Base-by-base conservation (phyloP, 306 rosid genomes). In the Fagus crenata region DNA sequence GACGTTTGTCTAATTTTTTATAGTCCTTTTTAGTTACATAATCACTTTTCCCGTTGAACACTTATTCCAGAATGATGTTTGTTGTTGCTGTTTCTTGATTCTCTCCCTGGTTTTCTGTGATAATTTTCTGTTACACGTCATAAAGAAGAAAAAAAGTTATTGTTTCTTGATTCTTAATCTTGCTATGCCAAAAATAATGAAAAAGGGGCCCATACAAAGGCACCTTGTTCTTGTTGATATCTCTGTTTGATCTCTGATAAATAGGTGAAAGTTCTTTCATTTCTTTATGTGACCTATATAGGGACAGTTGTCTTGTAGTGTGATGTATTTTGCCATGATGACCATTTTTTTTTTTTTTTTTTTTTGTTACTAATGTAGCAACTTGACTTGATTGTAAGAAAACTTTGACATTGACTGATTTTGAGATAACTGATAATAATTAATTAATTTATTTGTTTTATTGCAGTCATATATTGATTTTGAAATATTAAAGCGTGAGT, bases 381-480 rank as follows among this genome's bases (percentile, higher is more conserved):
- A 22, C 28, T 22, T 22, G 28, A 22, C 28, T 22, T 22, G 28
- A 22, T 22, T 22, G 28, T 22, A 22, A 22, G 28, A 22, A 22
- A 22, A 0, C 28, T 22, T 22, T 22, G 28, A 22, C 28, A 22
- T 22, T 22, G 28, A 22, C 28, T 22, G 28, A 7, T 56, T 18
- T 56, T 18, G 63, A n/a, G 63, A 59, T 31, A n/a, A 59, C 40
- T 17, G 4, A 36, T 67, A 67, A 4, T 6, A 3, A 11, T 74
- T n/a, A 6, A 36, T 37, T 61, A 61, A 43, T 87, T 22, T 22
- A 22, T 77, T 60, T 22, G 58, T 75, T 31, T 68, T 22, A 72
- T 73, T 49, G 75, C 78, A 94, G 97, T 94, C 97, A 53, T 94
- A 85, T 75, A 89, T 94, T 28, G 97, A 94, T 76, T 94, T 90